Conservation (phyloP, 192 early-diverging fungal genomes). For the Backusella psychrophila region DNA sequence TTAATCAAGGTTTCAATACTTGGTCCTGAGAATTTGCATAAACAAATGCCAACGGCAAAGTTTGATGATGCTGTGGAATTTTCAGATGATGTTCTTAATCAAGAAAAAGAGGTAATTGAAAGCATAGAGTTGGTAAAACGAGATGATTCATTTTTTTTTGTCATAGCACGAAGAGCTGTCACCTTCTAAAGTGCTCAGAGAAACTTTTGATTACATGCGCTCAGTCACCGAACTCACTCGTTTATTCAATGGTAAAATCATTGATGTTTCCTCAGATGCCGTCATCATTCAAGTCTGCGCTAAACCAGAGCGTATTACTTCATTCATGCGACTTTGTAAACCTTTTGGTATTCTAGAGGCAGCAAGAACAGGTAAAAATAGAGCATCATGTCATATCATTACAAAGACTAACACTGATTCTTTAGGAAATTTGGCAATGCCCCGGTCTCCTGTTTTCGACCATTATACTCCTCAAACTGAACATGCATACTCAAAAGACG, state of each 20-base stretch:
- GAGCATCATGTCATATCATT: not conserved
- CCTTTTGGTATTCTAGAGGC: constrained; percentile 96
- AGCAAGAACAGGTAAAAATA: constrained; percentile 73
- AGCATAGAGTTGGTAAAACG: not conserved
- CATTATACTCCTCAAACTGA: constrained; percentile 63
- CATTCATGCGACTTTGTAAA: constrained; percentile 88
- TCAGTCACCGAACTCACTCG: constrained; percentile 77
- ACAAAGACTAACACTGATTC: not conserved
- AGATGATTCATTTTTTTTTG: not conserved
- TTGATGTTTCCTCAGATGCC: constrained; percentile 84
- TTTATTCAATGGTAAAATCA: constrained; percentile 82
- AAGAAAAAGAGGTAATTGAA: constrained; percentile 16
- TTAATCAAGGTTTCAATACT: constrained; percentile 89
- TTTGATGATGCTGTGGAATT: constrained; percentile 28
- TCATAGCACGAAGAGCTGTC: not conserved
- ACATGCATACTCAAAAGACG: constrained; percentile 49
- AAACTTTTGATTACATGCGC: constrained; percentile 61
- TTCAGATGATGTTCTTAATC: constrained; percentile 2
- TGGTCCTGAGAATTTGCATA: constrained; percentile 57
- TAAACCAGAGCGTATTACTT: constrained; percentile 83
- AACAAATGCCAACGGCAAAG: constrained; percentile 40
- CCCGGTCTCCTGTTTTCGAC: constrained; percentile 79
- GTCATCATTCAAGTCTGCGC: constrained; percentile 84
- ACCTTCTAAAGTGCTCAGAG: constrained; percentile 43
- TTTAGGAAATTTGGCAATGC: constrained; percentile 92